Conservation (phyloP, 1,284 basidiomycete species). For the Gomphus sp. region DNA sequence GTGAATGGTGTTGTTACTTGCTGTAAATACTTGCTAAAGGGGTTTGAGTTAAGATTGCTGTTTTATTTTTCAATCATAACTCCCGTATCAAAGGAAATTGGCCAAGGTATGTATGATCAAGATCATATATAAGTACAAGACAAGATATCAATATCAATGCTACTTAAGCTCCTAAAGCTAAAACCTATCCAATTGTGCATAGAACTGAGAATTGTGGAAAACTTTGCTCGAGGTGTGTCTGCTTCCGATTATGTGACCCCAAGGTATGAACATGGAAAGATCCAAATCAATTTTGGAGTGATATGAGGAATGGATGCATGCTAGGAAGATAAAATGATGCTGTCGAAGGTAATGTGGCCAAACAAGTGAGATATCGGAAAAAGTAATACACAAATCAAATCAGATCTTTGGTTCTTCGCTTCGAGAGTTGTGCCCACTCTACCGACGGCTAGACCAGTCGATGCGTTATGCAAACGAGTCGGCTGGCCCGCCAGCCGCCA, state of each 20-base stretch:
- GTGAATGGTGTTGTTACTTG: too few relatives aligned
- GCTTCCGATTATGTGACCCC: not conserved
- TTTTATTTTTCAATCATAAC: too few relatives aligned
- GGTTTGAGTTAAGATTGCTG: too few relatives aligned
- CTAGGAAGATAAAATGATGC: not conserved
- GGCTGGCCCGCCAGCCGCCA: slow-evolving; percentile 28
- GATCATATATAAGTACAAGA: too few relatives aligned
- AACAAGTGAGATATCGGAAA: slow-evolving; percentile 1
- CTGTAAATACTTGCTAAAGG: too few relatives aligned
- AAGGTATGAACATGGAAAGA: not conserved
- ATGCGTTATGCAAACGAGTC: not conserved
- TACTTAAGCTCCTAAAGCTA: not conserved
- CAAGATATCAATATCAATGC: too few relatives aligned
- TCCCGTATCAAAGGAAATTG: too few relatives aligned
- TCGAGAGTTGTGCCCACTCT: not conserved
- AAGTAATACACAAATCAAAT: not conserved
- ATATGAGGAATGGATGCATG: not conserved
- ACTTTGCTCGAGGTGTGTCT: not conserved
- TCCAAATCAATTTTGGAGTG: not conserved
- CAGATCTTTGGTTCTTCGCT: not conserved
- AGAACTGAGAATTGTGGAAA: not conserved
- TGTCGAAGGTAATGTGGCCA: not conserved
- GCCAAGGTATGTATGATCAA: too few relatives aligned
- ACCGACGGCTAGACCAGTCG: not conserved
- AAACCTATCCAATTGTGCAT: not conserved